Conservation (phyloP, 2,329 filamentous ascomycete genomes). For the Didymella segeticola region DNA sequence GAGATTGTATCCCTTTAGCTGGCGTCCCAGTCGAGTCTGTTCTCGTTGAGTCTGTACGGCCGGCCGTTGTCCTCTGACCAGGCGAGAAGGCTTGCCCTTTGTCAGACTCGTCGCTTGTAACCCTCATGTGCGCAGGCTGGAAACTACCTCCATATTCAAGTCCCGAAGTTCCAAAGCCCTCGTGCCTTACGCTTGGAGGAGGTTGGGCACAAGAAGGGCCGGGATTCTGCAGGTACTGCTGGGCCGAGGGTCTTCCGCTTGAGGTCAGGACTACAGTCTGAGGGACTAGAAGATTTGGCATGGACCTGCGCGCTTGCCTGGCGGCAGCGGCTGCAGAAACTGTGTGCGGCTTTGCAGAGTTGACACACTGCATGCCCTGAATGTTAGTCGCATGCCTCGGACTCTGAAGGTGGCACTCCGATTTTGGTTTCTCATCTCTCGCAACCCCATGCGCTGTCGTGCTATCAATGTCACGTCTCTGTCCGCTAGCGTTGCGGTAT, state of each 20-base stretch:
- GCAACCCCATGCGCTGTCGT: not conserved
- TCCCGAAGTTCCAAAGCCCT: constrained; percentile 10
- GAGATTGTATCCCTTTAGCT: not conserved
- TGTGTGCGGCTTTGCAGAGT: not conserved
- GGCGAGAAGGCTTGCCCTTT: no score
- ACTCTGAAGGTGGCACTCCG: not conserved
- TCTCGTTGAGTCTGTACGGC: not conserved
- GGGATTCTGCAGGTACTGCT: not conserved
- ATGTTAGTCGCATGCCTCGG: not conserved
- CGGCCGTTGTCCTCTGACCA: not conserved
- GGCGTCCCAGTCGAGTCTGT: not conserved
- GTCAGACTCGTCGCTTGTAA: not conserved
- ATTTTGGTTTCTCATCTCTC: not conserved
- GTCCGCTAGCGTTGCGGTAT: constrained; percentile 21
- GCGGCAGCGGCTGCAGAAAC: not conserved
- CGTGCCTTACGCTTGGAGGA: not conserved
- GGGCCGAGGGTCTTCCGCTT: not conserved
- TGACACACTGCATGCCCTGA: constrained; percentile 2
- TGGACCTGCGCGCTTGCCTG: constrained; percentile 12
- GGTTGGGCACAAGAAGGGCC: not conserved
- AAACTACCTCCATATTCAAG: constrained; percentile 6
- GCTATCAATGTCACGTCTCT: not conserved
- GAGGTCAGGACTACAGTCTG: not conserved
- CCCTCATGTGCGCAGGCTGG: not conserved
- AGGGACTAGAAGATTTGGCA: constrained; percentile 18